Evolutionary conservation across 306 rosid genomes (phyloP), one percentile per base, ranked within the genome.

Genomic region (Trifolium pratense): DNA sequence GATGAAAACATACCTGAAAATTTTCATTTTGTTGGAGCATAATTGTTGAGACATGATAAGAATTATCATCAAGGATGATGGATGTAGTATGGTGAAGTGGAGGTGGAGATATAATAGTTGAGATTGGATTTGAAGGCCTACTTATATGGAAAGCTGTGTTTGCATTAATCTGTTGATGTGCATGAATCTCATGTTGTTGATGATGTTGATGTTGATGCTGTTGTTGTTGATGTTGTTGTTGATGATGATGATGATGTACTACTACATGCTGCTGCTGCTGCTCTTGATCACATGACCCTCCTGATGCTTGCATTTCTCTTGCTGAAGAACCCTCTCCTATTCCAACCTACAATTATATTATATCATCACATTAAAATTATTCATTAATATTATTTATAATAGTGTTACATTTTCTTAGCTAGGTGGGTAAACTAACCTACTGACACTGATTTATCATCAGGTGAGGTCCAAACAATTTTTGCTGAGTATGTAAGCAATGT

Each of bases 1-100:
- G 49, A 60, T 70, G 39, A 12, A 56, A 15, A 17, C 4, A 43
- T 88, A 93, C 98, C 98, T 86, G 92, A 75, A 91, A 91, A 75
- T 78, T 70, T 11, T 89, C 83, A 68, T 87, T 91, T 75, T 89
- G 98, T 74, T 89, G 98, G 61, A 94, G 92, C 86, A 91, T 91
- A 13, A 91, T 78, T 66, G 76, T 71, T 26, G 96, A 84, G 66
- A 86, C 87, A 65, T 89, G 87, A 81, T 79, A 92, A 17, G 97
- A 68, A 60, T 86, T 85, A 69, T 88, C 93, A 65, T 90, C 96
- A n/a, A 90, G 90, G 62, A 91, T 85, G 68, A 89, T 80, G 80
- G 98, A 91, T 56, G 88, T 75, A 42, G 88, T 75, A 42, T 88
- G 96, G 70, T 86, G 92, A 61, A 87, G 96, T 17, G 93, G 90